These are phyloP conservation scores for Aspergillus sergii DNA, from an alignment of 2,329 filamentous ascomycete genomes.

Conservation along the genomic window DNA sequence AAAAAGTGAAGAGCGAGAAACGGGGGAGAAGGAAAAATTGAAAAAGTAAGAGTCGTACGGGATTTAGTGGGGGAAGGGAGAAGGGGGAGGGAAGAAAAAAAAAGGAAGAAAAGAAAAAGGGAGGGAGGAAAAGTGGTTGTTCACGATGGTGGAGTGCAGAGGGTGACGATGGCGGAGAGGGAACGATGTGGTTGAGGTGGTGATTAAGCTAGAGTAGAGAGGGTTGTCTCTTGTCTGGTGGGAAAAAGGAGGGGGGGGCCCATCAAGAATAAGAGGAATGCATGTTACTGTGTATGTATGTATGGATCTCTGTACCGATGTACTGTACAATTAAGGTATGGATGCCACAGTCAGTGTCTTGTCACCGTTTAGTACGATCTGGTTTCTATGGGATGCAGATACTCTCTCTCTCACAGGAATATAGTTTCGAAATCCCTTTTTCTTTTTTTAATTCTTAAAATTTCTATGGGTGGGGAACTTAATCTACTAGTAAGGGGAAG, in stretches of 20 bases:
- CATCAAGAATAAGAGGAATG: slow-evolving; percentile 4
- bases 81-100: slow-evolving; percentile 22
- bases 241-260: not conserved
- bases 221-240: slow-evolving; percentile 10
- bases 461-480: not conserved
- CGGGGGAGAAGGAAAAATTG: slow-evolving; percentile 16
- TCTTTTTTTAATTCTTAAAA: not conserved
- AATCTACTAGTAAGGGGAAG: slow-evolving; percentile 6
- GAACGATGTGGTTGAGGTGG: slow-evolving; percentile 6
- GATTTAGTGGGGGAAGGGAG: slow-evolving; percentile 17
- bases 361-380: not conserved
- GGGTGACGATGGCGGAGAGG: not conserved
- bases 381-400: not conserved
- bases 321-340: not conserved
- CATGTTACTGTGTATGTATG: slow-evolving; percentile 1
- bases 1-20: slow-evolving; percentile 12
- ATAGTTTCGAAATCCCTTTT: not conserved
- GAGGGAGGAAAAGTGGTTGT: slow-evolving; percentile 8
- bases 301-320: no score
- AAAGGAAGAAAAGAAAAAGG: slow-evolving; percentile 14
- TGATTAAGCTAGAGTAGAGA: not conserved
- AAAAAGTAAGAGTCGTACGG: slow-evolving; percentile 9
- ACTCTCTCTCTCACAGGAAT: not conserved
- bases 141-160: slow-evolving; percentile 7
- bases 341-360: not conserved